A percentile compares a stretch with the other conserved stretches of the same genome.
phyloP scores from a whole-genome alignment of 2,329 filamentous ascomycete species.

The Pseudocercospora fijiensis region DNA sequence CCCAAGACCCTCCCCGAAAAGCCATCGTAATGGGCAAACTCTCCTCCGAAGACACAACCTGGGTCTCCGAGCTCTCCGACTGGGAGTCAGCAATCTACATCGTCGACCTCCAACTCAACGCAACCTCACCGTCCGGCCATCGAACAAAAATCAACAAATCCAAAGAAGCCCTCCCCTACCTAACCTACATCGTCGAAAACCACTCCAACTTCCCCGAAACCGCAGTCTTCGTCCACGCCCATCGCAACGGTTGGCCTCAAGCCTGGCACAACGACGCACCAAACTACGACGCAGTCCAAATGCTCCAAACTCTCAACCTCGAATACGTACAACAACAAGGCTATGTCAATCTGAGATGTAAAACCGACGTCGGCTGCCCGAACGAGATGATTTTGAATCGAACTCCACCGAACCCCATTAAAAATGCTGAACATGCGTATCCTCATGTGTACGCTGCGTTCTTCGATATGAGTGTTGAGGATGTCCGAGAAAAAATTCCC shows the following conservation, averaged over 20 bases:
- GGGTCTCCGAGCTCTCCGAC: constrained; percentile 49
- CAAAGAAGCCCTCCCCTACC: constrained; percentile 49
- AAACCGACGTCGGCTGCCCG: constrained; percentile 28
- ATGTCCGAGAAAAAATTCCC: constrained; percentile 21
- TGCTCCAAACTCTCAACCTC: constrained; percentile 27
- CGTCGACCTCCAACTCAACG: constrained; percentile 40
- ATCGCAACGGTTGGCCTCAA: constrained; percentile 27
- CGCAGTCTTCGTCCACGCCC: constrained; percentile 36
- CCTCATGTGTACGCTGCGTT: constrained; percentile 29
- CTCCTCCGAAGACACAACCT: constrained; percentile 46
- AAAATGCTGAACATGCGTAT: constrained; percentile 24
- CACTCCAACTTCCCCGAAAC: constrained; percentile 40
- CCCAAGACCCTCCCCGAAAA: constrained; percentile 23
- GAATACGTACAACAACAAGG: constrained; percentile 28
- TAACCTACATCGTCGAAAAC: constrained; percentile 50
- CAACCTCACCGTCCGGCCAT: constrained; percentile 25
- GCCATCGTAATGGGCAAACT: constrained; percentile 45
- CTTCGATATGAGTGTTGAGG: constrained; percentile 22
- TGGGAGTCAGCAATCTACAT: constrained; percentile 50
- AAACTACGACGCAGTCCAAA: constrained; percentile 30
- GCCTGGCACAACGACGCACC: constrained; percentile 35
- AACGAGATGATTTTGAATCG: constrained; percentile 29
- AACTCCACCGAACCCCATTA: constrained; percentile 21
- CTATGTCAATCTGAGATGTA: constrained; percentile 35
- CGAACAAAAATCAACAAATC: constrained; percentile 42